Evolutionary conservation across 139 green algal genomes (phyloP).

Genomic region (Edaphochlamys debaryana): DNA sequence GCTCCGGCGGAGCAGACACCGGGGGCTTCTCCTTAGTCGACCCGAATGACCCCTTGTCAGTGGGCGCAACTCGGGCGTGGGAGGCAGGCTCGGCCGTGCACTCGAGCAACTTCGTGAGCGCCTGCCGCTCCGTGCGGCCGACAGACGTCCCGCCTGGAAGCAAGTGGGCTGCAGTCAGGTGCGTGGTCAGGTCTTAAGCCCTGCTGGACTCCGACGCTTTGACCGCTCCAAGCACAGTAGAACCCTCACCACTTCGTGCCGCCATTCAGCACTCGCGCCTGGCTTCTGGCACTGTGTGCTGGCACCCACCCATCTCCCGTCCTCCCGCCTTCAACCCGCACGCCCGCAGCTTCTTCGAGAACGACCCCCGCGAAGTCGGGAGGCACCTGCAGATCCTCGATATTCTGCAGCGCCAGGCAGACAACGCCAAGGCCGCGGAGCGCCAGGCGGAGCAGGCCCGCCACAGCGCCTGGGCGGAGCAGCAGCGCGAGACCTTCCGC

Average conservation of each 20-base stretch:
- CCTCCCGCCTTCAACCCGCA: too few relatives aligned
- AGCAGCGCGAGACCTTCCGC: constrained; percentile 53
- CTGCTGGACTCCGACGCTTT: too few relatives aligned
- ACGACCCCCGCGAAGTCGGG: constrained; percentile 39
- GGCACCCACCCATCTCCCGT: too few relatives aligned
- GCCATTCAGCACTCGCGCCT: too few relatives aligned
- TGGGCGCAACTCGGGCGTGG: constrained; percentile 20
- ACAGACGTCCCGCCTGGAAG: neutral
- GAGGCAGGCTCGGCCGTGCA: constrained; percentile 19
- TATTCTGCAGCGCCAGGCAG: constrained; percentile 4
- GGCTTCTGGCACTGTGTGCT: too few relatives aligned
- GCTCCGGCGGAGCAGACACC: too few relatives aligned
- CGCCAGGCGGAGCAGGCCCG: constrained; percentile 20
- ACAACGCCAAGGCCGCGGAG: constrained; percentile 25
- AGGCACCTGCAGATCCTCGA: constrained; percentile 46
- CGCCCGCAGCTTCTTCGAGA: constrained; percentile 54
- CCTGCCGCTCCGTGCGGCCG: constrained; percentile 13
- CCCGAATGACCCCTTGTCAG: neutral
- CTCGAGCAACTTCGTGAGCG: constrained; percentile 9
- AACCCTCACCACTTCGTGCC: too few relatives aligned
- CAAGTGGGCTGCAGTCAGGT: constrained; percentile 34
- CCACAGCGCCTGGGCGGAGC: constrained; percentile 40
- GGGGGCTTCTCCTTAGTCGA: constrained; percentile 22
- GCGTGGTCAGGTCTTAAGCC: too few relatives aligned
- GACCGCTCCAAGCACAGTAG: too few relatives aligned